phyloP scores from a whole-genome alignment of 495 filamentous ascomycete species.

The Aspergillus taichungensis region DNA sequence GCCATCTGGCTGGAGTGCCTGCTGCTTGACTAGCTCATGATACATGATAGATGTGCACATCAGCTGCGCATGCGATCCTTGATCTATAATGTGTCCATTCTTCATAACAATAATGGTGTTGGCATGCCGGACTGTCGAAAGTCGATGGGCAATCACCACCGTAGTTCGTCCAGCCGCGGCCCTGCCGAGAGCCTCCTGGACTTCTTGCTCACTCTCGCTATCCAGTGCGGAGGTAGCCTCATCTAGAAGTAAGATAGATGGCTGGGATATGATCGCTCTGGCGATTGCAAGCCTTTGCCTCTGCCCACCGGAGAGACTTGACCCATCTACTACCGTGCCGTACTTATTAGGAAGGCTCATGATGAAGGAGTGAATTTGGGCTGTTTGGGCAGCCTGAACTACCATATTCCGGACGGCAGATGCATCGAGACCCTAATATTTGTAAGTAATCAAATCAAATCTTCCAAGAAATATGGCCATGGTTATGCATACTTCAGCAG shows the following conservation, averaged over 20 bases:
- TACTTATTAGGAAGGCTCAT: conserved; percentile 41
- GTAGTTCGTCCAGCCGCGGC: conserved; percentile 28
- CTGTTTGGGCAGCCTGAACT: conserved; percentile 33
- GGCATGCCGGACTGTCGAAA: conserved; percentile 37
- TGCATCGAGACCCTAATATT: not conserved
- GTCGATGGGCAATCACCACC: conserved; percentile 41
- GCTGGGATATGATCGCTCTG: conserved; percentile 49
- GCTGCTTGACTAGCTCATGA: conserved; percentile 9
- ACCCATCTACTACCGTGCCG: conserved; percentile 49
- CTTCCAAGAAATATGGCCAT: not conserved
- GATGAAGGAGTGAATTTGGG: conserved; percentile 48
- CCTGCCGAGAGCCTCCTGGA: conserved; percentile 54
- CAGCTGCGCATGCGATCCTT: conserved; percentile 33
- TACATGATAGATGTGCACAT: conserved; percentile 12
- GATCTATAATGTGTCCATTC: conserved; percentile 25
- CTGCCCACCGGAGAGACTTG: conserved; percentile 55
- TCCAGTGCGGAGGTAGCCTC: conserved; percentile 51
- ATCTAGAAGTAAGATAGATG: conserved; percentile 42
- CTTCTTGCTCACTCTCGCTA: conserved; percentile 55
- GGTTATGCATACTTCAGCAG: conserved; percentile 17
- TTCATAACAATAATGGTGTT: conserved; percentile 23
- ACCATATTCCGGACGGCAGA: not conserved
- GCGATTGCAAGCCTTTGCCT: conserved; percentile 59
- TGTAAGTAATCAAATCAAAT: not conserved
- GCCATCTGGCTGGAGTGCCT: conserved; percentile 8